Evolutionary conservation across 1,284 basidiomycete genomes (phyloP), one percentile per base, ranked within the genome.

Genomic region (Xerocomus cyaneibrunnescens): DNA sequence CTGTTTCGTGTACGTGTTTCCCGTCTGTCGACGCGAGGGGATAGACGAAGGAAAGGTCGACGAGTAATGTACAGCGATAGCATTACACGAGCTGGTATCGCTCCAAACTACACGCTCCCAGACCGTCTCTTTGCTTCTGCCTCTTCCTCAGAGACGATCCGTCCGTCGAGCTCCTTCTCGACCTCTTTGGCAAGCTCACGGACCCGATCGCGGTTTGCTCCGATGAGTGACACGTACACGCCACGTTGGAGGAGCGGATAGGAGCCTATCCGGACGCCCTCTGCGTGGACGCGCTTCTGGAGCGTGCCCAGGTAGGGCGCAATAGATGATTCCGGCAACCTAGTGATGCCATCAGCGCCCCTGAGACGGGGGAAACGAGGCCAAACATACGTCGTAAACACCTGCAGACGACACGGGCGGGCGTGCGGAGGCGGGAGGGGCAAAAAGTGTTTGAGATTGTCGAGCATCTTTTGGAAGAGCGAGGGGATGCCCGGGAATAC

Each of bases 401-500:
- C 79, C 62, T 92, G 84, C 54, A 90, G 81, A 51, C 92, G 76
- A 66, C 79, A 79, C 0, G 89, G 89, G 48, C 88, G 84, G 60
- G 85, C 78, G 37, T 75, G 73, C 8, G 77, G 74, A 0, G 89
- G 87, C 2, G 90, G 89, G 14, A 94, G 77, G 0, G 90, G 84
- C 1, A 94, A 74, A 66, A 87, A 92, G 1, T 84, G 80, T 27
- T 79, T 82, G 25, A 95, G 72, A 16, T 78, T 81, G 47, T 85
- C 77, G 28, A 94, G 74, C 76, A 95, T 85, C 65, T 83, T 83
- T 62, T 91, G 84, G 72, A 94, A 96, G 19, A 96, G 76, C 1
- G 78, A 74, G 0, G 94, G 94, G 47, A 96, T 92, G n/a, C 93
- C 94, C 0, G 94, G 94, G 69, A 96, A 87, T 21, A 96, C 76